Conservation (phyloP, 2,329 filamentous ascomycete species). For the Alternaria ventricosa region DNA sequence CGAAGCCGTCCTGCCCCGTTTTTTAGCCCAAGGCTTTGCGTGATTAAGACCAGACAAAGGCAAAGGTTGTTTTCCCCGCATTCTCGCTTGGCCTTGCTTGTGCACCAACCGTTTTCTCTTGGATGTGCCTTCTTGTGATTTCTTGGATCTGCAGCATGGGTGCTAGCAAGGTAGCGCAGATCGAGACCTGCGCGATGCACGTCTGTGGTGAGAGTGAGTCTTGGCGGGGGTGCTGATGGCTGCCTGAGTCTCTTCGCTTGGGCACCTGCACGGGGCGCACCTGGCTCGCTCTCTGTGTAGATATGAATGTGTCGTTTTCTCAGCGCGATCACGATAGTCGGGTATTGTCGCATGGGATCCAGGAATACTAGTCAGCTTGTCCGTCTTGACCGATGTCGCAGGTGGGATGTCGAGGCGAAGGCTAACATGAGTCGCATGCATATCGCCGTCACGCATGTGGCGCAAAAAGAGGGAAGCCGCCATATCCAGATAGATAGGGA, state of each 20-base stretch:
- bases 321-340: background rate
- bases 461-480: background rate
- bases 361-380: background rate
- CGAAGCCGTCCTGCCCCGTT: background rate
- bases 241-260: background rate
- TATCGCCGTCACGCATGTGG: background rate
- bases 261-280: background rate
- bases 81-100: slow-evolving; percentile 4
- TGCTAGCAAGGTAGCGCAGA: background rate
- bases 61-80: slow-evolving; percentile 1
- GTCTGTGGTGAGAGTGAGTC: background rate
- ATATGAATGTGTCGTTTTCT: background rate
- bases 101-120: background rate
- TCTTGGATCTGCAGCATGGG: background rate
- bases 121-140: background rate
- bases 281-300: background rate
- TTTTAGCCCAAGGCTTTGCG: background rate
- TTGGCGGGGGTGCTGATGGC: background rate
- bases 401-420: background rate
- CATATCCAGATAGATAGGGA: background rate
- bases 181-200: background rate
- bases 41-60: background rate
- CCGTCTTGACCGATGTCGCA: background rate
- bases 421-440: background rate
- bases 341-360: background rate